Percentiles rank a stretch among this genome's conserved stretches.
Conservation (phyloP, 306 rosid genomes). For the Vigna hirtella region DNA sequence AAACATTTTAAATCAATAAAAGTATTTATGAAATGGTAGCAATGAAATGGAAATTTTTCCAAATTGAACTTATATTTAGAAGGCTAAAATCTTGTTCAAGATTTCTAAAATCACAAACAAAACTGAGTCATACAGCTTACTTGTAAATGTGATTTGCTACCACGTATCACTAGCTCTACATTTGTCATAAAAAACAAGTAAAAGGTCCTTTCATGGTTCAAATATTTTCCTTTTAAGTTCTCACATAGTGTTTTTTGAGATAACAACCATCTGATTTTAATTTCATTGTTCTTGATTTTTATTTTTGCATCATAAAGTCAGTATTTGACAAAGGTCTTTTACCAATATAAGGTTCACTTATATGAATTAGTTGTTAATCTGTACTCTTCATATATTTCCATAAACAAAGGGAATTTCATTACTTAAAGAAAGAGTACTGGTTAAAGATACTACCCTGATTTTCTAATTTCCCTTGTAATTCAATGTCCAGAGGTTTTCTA, state of each 20-base stretch:
- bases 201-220: background rate
- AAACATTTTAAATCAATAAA: background rate
- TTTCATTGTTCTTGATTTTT: background rate
- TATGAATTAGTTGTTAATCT: slow-evolving; percentile 3
- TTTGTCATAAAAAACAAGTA: slow-evolving; percentile 10
- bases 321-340: slow-evolving; percentile 20
- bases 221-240: background rate
- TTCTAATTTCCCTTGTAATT: no score
- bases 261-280: slow-evolving; percentile 13
- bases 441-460: background rate
- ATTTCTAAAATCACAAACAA: background rate
- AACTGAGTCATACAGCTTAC: background rate
- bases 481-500: no score
- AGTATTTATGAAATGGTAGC: background rate
- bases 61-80: background rate
- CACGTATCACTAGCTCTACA: background rate
- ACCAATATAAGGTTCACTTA: background rate
- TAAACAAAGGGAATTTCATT: background rate
- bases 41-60: slow-evolving; percentile 5
- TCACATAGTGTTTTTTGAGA: background rate
- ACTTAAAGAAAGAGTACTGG: background rate
- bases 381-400: background rate
- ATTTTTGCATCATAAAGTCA: background rate
- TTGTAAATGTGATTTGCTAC: background rate
- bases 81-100: background rate